Base-by-base conservation (phyloP, 345 rosid genomes). In the Psidium guajava region DNA sequence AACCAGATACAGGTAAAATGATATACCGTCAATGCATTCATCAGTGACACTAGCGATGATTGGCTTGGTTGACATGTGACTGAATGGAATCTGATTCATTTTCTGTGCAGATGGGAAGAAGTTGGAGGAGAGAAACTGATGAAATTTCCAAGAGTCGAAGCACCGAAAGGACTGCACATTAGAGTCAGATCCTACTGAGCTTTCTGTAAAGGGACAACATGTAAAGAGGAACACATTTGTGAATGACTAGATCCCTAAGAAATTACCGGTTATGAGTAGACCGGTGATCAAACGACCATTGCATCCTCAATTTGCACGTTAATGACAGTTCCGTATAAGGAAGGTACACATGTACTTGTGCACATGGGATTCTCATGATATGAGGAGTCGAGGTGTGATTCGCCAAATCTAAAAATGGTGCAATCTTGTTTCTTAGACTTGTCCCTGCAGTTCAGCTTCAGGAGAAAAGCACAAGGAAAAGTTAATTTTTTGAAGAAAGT, bases 1-100 rank as follows among this genome's bases (percentile, higher is more conserved):
- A 80, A 96, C 99, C 44, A 91, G 88, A 87, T 96, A 95, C 90
- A 93, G 93, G 99, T 91, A 87, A 85, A 40, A 32, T 10, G 11
- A 64, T 32, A 16, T 20, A 18, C 47, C 77, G 13, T 16, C 77
- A 16, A 32, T 32, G 77, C 44, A 1, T 32, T 64, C 36, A 64
- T 18, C 32, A 18, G 77, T 44, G 1, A 64, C 77, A 20, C 11
- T 64, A 16, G 77, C 8, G 77, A 64, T 8, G 24, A 32, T 7
- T 32, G 77, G 16, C 77, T 32, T 16, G 24, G 77, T 44, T 8
- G 75, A 32, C 44, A 8, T 42, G 25, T 25, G 42, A 58, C 20
- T 28, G 15, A 47, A 32, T 20, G 54, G 24, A 75, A 44, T 53
- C 12, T 58, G 4, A 44, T 40, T 59, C 47, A 52, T 51, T 11